phyloP scores from a whole-genome alignment of 1,139 yeast genomes.

The Hemisphaericaspora lyxosophila region DNA sequence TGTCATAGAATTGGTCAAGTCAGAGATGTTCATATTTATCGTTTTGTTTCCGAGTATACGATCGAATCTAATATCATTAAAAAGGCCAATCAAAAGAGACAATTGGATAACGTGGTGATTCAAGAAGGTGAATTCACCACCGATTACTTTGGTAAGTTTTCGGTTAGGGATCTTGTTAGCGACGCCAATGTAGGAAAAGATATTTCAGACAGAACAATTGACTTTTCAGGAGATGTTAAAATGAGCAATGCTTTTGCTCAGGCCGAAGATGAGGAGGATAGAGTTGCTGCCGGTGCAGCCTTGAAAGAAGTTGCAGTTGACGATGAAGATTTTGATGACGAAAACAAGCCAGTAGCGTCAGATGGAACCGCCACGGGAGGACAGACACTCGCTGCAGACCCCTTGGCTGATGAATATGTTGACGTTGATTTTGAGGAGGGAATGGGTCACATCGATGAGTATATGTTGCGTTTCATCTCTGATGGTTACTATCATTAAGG shows the following conservation, averaged over 20 bases:
- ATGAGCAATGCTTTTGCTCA: constrained; percentile 75
- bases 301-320: constrained; percentile 84
- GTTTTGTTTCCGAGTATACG: constrained; percentile 94
- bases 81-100: constrained; percentile 94
- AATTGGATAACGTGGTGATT: constrained; percentile 91
- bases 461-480: constrained; percentile 89
- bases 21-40: constrained; percentile 93
- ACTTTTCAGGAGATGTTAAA: constrained; percentile 43
- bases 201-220: constrained; percentile 37
- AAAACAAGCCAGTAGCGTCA: constrained; percentile 31
- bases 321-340: constrained; percentile 72
- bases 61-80: constrained; percentile 92
- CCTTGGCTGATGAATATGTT: constrained; percentile 21
- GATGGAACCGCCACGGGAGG: constrained; percentile 38
- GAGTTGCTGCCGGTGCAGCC: constrained; percentile 87
- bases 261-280: constrained; percentile 96
- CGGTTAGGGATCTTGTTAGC: constrained; percentile 85
- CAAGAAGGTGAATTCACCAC: constrained; percentile 99
- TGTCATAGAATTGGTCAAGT: constrained; percentile 99
- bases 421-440: constrained; percentile 70
- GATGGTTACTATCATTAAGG: constrained; percentile 48
- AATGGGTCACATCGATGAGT: constrained; percentile 91
- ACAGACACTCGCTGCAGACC: constrained; percentile 21
- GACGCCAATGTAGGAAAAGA: constrained; percentile 48
- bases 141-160: constrained; percentile 86